Evolutionary conservation across 2,329 filamentous ascomycete species (phyloP), one percentile per base, ranked within the genome.

Genomic region (Aureobasidium sp.): DNA sequence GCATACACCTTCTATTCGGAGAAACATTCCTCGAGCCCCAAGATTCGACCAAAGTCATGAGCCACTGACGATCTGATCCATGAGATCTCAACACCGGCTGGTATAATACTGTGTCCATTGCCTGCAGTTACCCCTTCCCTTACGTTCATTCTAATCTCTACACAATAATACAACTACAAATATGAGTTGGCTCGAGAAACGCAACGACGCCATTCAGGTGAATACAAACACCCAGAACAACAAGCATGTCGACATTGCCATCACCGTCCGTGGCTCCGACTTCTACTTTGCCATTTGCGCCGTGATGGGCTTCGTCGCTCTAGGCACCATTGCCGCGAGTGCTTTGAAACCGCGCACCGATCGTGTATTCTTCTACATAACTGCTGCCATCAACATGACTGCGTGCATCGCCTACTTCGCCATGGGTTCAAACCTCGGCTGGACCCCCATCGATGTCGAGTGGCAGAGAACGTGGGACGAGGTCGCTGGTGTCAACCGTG

Each of bases 371-470:
- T 80, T 84, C 71, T 84, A 84, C 71, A 78, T 84, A 64, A 81
- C 79, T 0, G 78, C 80, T 0, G 73, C 72, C 2, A 78, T 83
- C 54, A 78, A 79, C 31, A 74, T 81, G 31, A 77, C 81, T 8
- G 80, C 82, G 1, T 74, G 77, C 51, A 81, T 86, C 63, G 75
- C 82, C 4, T 85, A 86, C 71, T 86, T 82, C 69, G 76, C 79
- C 58, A 84, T 85, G 81, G 83, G 78, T 8, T 80, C 82, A 4
- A 83, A 84, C 65, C 73, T 86, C 0, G 84, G 84, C 19, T 83
- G 81, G 69, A 78, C 79, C 2, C 80, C 82, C 1, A 83, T 86
- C 62, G 67, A 73, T n/a, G 82, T 83, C 29, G 79, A 87, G 66
- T 87, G 79, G 60, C 73, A 71, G 1, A 72, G 75, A 25, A 69